Conservation (phyloP, 1,284 basidiomycete species). For the Moesziomyces globuligerus region DNA sequence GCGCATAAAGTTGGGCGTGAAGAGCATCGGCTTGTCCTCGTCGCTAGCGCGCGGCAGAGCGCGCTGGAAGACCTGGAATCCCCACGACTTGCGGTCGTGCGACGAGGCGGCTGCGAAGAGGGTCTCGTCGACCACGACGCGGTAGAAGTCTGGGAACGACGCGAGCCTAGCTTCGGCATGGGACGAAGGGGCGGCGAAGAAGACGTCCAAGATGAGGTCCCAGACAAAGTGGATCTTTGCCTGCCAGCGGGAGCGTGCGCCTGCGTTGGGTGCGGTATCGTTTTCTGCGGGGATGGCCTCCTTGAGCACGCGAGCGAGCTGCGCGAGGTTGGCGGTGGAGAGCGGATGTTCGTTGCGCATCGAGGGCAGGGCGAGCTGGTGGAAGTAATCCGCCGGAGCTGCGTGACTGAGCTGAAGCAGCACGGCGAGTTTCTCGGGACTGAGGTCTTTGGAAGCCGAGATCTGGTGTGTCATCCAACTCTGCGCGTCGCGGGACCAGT, state of each 20-base stretch:
- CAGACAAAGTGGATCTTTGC: conserved; percentile 92
- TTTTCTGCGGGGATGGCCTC: conserved; percentile 72
- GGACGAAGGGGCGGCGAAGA: conserved; percentile 72
- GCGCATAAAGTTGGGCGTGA: conserved; percentile 95
- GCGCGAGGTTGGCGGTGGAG: conserved; percentile 76
- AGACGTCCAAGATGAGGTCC: conserved; percentile 81
- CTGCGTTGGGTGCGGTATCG: conserved; percentile 70
- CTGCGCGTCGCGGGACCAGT: conserved; percentile 46
- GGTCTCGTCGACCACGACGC: conserved; percentile 88
- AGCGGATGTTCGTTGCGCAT: conserved; percentile 78
- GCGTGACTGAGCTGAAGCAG: conserved; percentile 73
- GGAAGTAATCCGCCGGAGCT: conserved; percentile 41
- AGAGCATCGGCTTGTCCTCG: conserved; percentile 81
- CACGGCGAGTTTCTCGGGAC: conserved; percentile 87
- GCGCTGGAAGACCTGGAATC: conserved; percentile 89
- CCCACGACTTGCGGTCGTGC: conserved; percentile 91
- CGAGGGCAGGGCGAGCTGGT: conserved; percentile 59
- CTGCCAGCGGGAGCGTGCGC: conserved; percentile 75
- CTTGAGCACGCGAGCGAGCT: conserved; percentile 72
- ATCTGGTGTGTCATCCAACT: conserved; percentile 44
- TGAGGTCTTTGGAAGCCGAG: conserved; percentile 73
- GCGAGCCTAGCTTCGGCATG: conserved; percentile 69
- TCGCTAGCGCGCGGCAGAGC: conserved; percentile 78
- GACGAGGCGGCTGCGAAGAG: conserved; percentile 86
- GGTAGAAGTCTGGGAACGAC: conserved; percentile 89